Evolutionary conservation across 768 basidiomycete species (phyloP).

Genomic region (Cyathus striatus): DNA sequence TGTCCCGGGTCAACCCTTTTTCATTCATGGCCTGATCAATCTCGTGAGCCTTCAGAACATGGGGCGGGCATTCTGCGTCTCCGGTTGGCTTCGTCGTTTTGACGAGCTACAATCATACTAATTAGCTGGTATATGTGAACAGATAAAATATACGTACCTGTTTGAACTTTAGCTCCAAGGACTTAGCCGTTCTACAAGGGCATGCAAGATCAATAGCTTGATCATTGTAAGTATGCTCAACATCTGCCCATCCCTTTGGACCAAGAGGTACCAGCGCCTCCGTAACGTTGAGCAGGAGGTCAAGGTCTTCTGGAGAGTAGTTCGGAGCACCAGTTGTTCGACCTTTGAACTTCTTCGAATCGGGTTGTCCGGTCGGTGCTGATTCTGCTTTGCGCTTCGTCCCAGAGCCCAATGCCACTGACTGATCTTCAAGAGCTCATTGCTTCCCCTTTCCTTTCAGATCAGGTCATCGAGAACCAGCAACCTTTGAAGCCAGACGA

Average conservation of each 20-base stretch:
- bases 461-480: no score
- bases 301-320: not conserved
- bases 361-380: no score
- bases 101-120: not conserved
- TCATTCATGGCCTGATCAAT: not conserved
- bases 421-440: no score
- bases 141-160: not conserved
- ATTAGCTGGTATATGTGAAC: not conserved
- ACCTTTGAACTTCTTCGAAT: no score
- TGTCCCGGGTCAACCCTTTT: not conserved
- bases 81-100: slow-evolving; percentile 1
- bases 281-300: not conserved
- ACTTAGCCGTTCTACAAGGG: not conserved
- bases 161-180: not conserved
- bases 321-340: not conserved
- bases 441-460: no score
- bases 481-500: no score
- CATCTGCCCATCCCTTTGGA: not conserved
- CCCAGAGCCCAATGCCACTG: no score
- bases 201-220: not conserved
- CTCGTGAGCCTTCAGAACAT: not conserved
- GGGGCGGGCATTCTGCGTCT: not conserved
- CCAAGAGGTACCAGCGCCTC: not conserved
- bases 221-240: not conserved
- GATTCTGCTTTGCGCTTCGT: no score